Evolutionary conservation across 768 basidiomycete species (phyloP).

Genomic region (Filobasidium floriforme): DNA sequence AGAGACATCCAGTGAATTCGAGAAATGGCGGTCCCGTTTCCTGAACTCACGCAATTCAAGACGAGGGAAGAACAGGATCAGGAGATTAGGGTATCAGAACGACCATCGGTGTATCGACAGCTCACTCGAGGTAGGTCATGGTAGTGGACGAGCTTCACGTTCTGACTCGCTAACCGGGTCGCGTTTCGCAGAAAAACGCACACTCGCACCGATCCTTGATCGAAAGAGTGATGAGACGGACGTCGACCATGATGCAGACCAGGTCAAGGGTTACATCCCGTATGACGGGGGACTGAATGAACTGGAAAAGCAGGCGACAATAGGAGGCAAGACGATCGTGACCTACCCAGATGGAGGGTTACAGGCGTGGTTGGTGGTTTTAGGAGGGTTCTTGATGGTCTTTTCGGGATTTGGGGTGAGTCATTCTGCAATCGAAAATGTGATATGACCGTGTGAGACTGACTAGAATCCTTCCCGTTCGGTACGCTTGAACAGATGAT

Average conservation of each 20-base stretch:
- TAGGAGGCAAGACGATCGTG: background rate
- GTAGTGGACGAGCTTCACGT: background rate
- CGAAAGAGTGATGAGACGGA: no score
- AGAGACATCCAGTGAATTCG: no score
- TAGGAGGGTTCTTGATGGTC: conserved; percentile 19
- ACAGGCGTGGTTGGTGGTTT: conserved; percentile 16
- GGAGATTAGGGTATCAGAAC: background rate
- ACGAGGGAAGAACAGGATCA: background rate
- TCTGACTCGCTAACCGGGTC: no score
- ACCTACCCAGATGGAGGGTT: background rate
- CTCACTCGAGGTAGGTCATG: background rate
- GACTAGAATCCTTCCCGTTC: background rate
- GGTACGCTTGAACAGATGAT: conserved; percentile 9
- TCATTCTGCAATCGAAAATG: background rate
- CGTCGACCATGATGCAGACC: background rate
- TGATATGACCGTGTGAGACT: background rate
- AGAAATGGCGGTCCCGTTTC: background rate
- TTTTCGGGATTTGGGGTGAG: conserved; percentile 23
- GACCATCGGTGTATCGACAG: background rate
- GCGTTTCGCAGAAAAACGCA: no score
- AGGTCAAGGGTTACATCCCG: background rate
- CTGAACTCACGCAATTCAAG: background rate
- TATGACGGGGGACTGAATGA: background rate
- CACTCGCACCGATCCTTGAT: no score
- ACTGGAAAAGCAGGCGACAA: background rate